Evolutionary conservation across 306 rosid genomes (phyloP), one percentile per base, ranked within the genome.

Genomic region (Vachellia collinsii): DNA sequence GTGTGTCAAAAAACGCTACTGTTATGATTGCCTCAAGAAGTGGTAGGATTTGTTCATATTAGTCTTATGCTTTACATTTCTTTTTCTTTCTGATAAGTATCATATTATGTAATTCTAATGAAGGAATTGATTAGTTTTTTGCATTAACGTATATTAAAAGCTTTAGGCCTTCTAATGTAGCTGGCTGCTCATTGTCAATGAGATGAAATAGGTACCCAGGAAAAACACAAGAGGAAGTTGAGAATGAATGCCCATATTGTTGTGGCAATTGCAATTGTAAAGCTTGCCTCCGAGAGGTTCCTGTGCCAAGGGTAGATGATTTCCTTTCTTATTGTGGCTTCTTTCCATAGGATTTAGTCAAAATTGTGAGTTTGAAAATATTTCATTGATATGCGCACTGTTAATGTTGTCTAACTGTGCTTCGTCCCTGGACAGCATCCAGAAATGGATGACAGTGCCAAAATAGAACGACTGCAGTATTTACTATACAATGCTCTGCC

Each of bases 211-310:
- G 97, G 97, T 92, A 92, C 83, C 92, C 94, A 20, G 91, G 80
- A 70, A 88, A 79, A 79, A 72, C 86, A 20, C 78, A 79, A 20
- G 86, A 87, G 82, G 92, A 88, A 58, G 66, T 90, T 72, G 77
- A 61, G 88, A 83, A 72, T 53, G 54, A 23, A 8, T 92, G 97
- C 78, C 92, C 94, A 20, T 90, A 78, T 84, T 92, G 97, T 63
- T 72, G 82, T 13, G 82, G 87, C 20, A 87, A 85, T 83, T 92
- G 97, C 84, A 92, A 92, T 80, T 92, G 97, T 85, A 90, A 88
- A 84, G 90, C 89, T 75, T 90, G 97, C 82, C 74, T 92, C 75
- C 86, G 92, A 50, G 88, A 84, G 77, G 77, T 85, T 83, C 87
- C 82, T 17, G 77, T 56, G 70, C 75, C 39, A 65, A 77, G 50